Evolutionary conservation across 2,329 filamentous ascomycete species (phyloP).

Genomic region (Fusarium sp.): DNA sequence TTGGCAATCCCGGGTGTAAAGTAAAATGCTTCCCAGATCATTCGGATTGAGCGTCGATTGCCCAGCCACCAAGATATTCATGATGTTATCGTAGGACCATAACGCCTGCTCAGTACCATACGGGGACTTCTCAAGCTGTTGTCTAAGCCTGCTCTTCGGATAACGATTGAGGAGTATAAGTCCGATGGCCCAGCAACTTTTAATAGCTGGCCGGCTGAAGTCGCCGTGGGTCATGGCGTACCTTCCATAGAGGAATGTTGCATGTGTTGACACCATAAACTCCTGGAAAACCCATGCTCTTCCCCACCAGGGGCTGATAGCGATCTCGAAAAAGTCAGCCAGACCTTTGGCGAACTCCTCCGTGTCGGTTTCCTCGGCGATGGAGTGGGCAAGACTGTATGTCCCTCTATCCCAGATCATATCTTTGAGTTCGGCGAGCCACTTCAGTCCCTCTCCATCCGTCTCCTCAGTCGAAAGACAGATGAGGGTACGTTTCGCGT

Average conservation of each 20-base stretch:
- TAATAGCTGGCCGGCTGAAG: fast-evolving
- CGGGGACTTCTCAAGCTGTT: background rate
- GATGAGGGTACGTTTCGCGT: background rate
- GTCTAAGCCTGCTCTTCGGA: background rate
- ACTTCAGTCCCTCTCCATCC: background rate
- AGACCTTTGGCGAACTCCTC: background rate
- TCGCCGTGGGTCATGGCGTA: fast-evolving
- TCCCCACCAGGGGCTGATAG: constrained; percentile 5
- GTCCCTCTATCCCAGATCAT: too few species aligned
- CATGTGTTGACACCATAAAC: background rate
- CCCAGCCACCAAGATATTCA: background rate
- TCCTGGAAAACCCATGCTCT: constrained; percentile 24
- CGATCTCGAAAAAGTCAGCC: fast-evolving
- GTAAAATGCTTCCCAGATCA: background rate
- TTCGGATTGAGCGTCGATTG: fast-evolving
- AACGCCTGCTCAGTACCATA: fast-evolving
- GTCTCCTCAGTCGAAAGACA: background rate
- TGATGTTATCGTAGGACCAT: fast-evolving
- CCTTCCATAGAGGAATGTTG: background rate
- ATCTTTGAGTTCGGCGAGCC: background rate
- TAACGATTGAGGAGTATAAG: fast-evolving
- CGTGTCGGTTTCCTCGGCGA: fast-evolving
- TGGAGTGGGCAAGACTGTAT: too few species aligned
- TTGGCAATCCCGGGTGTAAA: fast-evolving
- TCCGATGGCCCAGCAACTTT: too few species aligned